These are phyloP conservation scores for Entoloma clypeatum DNA, from an alignment of 1,284 basidiomycete species.

Conservation along the genomic window DNA sequence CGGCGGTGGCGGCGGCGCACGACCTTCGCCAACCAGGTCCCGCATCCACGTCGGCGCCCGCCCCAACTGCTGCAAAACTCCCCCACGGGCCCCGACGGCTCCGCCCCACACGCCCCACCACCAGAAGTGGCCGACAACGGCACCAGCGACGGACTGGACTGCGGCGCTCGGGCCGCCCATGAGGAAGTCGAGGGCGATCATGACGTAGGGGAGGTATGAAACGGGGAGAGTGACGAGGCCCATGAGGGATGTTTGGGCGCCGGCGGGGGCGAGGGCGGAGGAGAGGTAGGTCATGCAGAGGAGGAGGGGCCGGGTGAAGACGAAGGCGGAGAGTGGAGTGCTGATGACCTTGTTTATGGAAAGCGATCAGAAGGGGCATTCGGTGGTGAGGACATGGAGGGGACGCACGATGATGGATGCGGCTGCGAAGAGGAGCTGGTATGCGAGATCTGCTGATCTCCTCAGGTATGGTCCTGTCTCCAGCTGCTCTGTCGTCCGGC, in stretches of 20 bases:
- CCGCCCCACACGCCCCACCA: conserved; percentile 64
- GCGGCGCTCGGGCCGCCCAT: conserved; percentile 59
- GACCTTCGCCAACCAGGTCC: conserved; percentile 31
- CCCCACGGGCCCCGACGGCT: conserved; percentile 30
- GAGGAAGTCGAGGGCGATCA: conserved; percentile 71
- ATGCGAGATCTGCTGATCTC: conserved; percentile 69
- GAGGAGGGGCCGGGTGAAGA: conserved; percentile 68
- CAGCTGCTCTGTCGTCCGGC: conserved; percentile 60
- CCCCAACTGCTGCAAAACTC: conserved; percentile 29
- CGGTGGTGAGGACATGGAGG: neutral
- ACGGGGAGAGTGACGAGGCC: conserved; percentile 71
- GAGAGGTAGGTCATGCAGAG: conserved; percentile 67
- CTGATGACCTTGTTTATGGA: conserved; percentile 45
- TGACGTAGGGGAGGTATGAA: conserved; percentile 70
- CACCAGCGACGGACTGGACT: conserved; percentile 59
- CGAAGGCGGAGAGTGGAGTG: conserved; percentile 54
- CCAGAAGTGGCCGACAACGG: conserved; percentile 76
- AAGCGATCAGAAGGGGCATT: neutral
- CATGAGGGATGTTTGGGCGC: conserved; percentile 66
- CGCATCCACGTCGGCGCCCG: conserved; percentile 37
- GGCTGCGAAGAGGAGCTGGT: conserved; percentile 62
- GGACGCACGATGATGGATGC: conserved; percentile 56
- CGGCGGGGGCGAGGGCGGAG: conserved; percentile 61
- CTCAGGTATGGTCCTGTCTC: conserved; percentile 58
- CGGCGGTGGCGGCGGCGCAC: conserved; percentile 18